Evolutionary conservation across 495 filamentous ascomycete species (phyloP), one percentile per base, ranked within the genome.

Genomic region (Diplogelasinospora grovesii): DNA sequence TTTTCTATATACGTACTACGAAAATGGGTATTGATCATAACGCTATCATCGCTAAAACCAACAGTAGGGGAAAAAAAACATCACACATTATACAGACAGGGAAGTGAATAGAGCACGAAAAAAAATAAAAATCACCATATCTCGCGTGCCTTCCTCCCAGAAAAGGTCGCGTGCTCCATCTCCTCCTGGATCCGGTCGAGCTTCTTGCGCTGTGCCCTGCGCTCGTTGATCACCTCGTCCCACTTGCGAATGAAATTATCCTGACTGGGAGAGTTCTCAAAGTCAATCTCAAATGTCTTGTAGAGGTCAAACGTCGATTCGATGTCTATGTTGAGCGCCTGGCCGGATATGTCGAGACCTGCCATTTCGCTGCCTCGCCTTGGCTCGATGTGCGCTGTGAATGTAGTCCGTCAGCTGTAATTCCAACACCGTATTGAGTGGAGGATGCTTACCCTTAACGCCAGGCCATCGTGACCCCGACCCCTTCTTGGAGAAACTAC

Each of bases 231-330:
- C 15, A 63, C 54, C 29, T 63, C 59, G 30, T 53, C 50, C 59
- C 59, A 63, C 40, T 56, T 58, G 4, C 52, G 48, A 13, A 63
- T 24, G 22, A 63, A 63, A 16, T 53, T 52, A 31, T 54, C 52
- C 36, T 59, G 56, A 58, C 57, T 63, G 5, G 57, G 55, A 34
- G 48, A 52, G 25, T 50, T 63, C 53, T 63, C 59, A 53, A 63
- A 63, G 21, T 63, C 59, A 45, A 63, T 59, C 41, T 63, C 59
- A 33, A 61, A 55, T 29, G 52, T 60, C 50, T 61, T 63, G 46
- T 61, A 63, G 9, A 57, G 31, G 13, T 57, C 55, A 40, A 52
- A 63, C 1, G 32, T 47, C 10, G 46, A 46, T 9, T 53, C 59
- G 13, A 54, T 23, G 15, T 62, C 56, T 6, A 46, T 38, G 19